Conservation (phyloP, 441 rosid species). For the Pelargonium fulgidum region DNA sequence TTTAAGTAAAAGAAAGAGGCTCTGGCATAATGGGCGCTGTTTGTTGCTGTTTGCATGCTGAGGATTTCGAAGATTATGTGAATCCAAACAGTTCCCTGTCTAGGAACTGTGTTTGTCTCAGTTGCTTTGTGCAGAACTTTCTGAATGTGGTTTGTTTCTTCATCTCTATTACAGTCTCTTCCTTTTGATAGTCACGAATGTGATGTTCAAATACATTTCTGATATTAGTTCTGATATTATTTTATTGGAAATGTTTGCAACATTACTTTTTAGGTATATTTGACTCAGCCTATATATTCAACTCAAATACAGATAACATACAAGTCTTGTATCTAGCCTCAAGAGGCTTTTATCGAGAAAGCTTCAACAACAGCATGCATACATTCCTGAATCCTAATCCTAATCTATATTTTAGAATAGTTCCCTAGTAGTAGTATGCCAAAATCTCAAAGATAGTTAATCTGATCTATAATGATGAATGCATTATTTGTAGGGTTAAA, state of each 20-base stretch:
- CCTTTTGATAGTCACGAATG: background rate
- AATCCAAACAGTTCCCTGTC: slow-evolving; percentile 57
- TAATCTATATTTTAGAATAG: no score
- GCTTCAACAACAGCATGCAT: background rate
- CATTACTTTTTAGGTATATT: no score
- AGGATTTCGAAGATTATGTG: slow-evolving; percentile 61
- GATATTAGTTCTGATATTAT: background rate
- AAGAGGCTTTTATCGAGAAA: no score
- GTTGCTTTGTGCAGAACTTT: slow-evolving; percentile 63
- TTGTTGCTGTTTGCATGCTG: slow-evolving; percentile 73
- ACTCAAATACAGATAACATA: no score
- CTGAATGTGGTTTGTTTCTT: slow-evolving; percentile 34
- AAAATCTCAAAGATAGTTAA: no score
- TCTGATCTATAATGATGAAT: no score
- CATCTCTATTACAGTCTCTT: background rate
- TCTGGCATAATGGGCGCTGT: slow-evolving; percentile 63
- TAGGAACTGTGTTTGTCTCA: slow-evolving; percentile 71
- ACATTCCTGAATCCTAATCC: background rate
- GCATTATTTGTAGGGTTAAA: no score
- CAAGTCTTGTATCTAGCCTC: no score
- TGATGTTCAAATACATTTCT: background rate
- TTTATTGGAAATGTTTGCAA: background rate
- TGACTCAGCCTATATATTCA: no score
- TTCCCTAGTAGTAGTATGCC: no score
- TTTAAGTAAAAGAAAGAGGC: slow-evolving; percentile 22